Conservation (phyloP, 73 alveolate genomes). For the Paramecium primaurelia region DNA sequence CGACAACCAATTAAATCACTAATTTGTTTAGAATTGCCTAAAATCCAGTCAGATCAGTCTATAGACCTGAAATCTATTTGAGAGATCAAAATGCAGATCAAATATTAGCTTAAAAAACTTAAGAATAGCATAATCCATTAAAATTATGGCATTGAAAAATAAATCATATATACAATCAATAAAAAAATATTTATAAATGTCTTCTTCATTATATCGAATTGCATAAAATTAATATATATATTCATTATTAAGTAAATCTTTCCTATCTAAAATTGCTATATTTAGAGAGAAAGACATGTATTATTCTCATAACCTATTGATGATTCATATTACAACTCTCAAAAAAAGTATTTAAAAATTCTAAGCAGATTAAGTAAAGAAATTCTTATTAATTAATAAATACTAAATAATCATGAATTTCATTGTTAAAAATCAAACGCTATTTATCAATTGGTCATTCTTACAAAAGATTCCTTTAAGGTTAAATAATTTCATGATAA, state of each 20-base stretch:
- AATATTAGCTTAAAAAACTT: background rate
- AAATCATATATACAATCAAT: background rate
- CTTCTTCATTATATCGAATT: background rate
- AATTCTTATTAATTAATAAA: too few species aligned
- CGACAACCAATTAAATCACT: background rate
- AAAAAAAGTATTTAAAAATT: too few species aligned
- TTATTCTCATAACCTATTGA: background rate
- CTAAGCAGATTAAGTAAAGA: too few species aligned
- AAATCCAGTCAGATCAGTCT: conserved; percentile 8
- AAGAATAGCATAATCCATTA: background rate
- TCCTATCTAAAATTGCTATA: background rate
- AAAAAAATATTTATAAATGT: background rate
- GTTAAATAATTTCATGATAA: too few species aligned
- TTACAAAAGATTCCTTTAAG: too few species aligned
- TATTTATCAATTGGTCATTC: too few species aligned
- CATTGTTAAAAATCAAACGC: too few species aligned
- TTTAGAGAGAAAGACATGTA: too few species aligned
- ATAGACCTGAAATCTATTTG: conserved; percentile 15
- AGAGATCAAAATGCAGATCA: conserved; percentile 1
- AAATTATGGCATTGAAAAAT: conserved; percentile 3
- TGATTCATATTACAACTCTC: too few species aligned
- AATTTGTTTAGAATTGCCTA: conserved; percentile 2
- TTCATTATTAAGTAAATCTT: background rate
- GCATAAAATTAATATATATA: background rate
- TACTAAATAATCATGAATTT: too few species aligned